A percentile compares a stretch with the other conserved stretches of the same genome.
These are phyloP conservation scores for Sarocladiaceae sp. DNA, from an alignment of 2,329 filamentous ascomycete genomes.

Conservation along the genomic window DNA sequence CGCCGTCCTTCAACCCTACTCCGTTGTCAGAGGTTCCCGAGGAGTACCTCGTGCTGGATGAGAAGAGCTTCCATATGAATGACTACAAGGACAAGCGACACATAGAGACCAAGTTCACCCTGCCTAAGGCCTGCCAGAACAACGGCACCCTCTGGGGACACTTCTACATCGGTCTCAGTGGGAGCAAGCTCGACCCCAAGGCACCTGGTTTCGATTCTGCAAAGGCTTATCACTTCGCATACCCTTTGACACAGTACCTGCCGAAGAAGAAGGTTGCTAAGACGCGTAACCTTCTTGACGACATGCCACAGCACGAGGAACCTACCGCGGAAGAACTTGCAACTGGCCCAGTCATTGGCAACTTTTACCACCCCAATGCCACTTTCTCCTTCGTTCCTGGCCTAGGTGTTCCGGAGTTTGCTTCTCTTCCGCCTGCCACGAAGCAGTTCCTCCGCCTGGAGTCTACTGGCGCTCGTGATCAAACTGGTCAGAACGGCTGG, in stretches of 20 bases:
- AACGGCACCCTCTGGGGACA: constrained; percentile 95
- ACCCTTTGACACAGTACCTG: constrained; percentile 84
- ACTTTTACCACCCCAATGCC: constrained; percentile 94
- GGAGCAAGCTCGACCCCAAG: constrained; percentile 71
- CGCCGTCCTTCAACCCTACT: constrained; percentile 65
- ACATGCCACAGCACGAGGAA: constrained; percentile 30
- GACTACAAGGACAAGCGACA: constrained; percentile 76
- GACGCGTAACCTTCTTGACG: constrained; percentile 78
- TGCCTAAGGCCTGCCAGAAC: constrained; percentile 77
- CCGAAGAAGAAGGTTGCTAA: constrained; percentile 87
- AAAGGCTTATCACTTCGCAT: constrained; percentile 77
- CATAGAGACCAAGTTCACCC: constrained; percentile 70
- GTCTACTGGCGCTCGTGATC: constrained; percentile 74
- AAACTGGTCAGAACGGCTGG: constrained; percentile 83
- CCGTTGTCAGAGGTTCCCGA: constrained; percentile 61
- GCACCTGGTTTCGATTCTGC: constrained; percentile 66
- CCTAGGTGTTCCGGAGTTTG: constrained; percentile 64
- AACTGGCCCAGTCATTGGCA: constrained; percentile 67
- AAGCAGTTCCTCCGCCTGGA: constrained; percentile 79
- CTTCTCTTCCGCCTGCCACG: constrained; percentile 65
- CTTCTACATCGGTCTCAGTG: constrained; percentile 79
- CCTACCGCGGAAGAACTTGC: constrained; percentile 49
- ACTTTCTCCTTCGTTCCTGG: constrained; percentile 84
- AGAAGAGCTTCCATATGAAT: constrained; percentile 75
- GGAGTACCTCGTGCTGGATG: constrained; percentile 70